phyloP scores from a whole-genome alignment of 2,329 filamentous ascomycete genomes.

The Plenodomus tracheiphilus region DNA sequence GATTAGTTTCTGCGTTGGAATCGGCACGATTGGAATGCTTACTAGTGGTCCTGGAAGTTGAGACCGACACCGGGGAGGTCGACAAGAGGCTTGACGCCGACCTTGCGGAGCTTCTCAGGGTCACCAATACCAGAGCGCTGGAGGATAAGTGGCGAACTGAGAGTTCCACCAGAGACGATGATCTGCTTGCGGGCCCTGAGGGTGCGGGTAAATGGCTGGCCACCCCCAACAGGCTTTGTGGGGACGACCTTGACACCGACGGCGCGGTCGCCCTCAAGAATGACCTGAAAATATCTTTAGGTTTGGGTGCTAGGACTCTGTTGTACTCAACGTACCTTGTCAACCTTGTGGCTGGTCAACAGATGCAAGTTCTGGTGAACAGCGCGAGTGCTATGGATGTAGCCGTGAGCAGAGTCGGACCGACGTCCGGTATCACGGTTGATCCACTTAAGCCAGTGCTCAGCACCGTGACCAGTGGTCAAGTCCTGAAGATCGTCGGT shows the following conservation, averaged over 20 bases:
- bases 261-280: slow-evolving; percentile 72
- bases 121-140: slow-evolving; percentile 76
- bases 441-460: slow-evolving; percentile 88
- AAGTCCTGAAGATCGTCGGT: slow-evolving; percentile 79
- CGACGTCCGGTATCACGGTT: slow-evolving; percentile 71
- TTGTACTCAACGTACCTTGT: slow-evolving; percentile 53
- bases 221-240: slow-evolving; percentile 68
- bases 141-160: slow-evolving; percentile 74
- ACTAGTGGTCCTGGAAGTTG: slow-evolving; percentile 77
- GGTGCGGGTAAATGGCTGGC: slow-evolving; percentile 56
- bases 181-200: slow-evolving; percentile 75
- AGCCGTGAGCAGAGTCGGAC: slow-evolving; percentile 76
- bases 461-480: slow-evolving; percentile 67
- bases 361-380: slow-evolving; percentile 72
- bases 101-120: slow-evolving; percentile 69
- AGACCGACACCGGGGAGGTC: slow-evolving; percentile 73
- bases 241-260: slow-evolving; percentile 72
- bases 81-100: slow-evolving; percentile 69
- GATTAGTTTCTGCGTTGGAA: background rate
- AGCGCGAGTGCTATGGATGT: slow-evolving; percentile 74
- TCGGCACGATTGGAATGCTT: slow-evolving; percentile 11
- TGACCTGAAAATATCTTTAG: slow-evolving; percentile 47
- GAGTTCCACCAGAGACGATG: slow-evolving; percentile 71
- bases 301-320: background rate
- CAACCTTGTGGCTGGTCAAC: slow-evolving; percentile 74